Evolutionary conservation across 1,284 basidiomycete species (phyloP), one percentile per base, ranked within the genome.

Genomic region (Rhodotorula sp.): DNA sequence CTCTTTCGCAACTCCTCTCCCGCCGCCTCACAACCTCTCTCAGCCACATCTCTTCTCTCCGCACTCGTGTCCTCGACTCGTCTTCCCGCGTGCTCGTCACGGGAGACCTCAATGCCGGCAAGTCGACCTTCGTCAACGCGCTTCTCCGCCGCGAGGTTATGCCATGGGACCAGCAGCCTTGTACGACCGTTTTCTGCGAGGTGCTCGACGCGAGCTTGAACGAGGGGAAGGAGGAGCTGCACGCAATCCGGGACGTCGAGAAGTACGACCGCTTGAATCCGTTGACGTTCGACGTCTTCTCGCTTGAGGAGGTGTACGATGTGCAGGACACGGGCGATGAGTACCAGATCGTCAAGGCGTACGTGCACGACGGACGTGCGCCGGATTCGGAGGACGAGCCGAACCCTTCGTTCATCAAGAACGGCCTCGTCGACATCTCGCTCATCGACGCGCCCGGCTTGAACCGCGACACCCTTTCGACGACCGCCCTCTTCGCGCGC

Each of bases 21-120:
- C 91, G 91, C 69, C 87, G 94, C 44, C 87, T 99, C 77, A 83
- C 83, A n/a, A 82, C 87, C 31, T 87, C 93, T 11, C 81, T 91
- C 61, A 84, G 85, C 20, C 94, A 99, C 78, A 87, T 99, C 67
- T 86, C 89, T 73, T 90, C 90, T 76, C 88, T 99, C 70, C 88
- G 89, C 60, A 84, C 87, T 66, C 90, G 96, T 58, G 89, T 99
- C 28, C 85, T 90, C 78, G 95, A 98, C 80, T 93, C 88, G 4
- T 91, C 92, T 20, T 95, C 92, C 76, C 94, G 97, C 79, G 94
- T 99, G 56, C 87, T 99, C 71, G 92, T 99, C 70, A 99, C 96
- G n/a, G 96, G 96, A 74, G 96, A 99, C 80, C 85, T 99, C 69
- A 99, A 99, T 79, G 91, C 96, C 44, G 96, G 96, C 77, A 99